Conservation (phyloP, 2,329 filamentous ascomycete genomes). For the Tolypocladium amazonense region DNA sequence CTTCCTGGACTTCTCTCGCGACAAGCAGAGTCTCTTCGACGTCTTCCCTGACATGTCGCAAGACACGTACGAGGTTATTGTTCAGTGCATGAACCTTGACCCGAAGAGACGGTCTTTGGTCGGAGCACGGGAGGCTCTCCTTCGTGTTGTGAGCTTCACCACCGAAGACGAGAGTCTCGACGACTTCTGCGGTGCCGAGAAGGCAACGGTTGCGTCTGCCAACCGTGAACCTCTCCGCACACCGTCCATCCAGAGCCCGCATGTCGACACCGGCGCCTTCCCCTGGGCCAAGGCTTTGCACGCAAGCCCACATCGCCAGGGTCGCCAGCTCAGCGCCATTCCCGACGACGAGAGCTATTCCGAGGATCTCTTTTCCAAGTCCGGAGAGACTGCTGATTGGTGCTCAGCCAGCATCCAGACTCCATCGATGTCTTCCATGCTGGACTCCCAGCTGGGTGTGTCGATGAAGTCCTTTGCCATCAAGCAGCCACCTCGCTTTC, state of each 20-base stretch:
- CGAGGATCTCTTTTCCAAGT: slow-evolving; percentile 78
- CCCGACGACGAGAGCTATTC: slow-evolving; percentile 68
- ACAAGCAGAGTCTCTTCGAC: slow-evolving; percentile 94
- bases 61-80: slow-evolving; percentile 91
- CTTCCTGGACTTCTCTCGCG: slow-evolving; percentile 84
- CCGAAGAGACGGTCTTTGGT: slow-evolving; percentile 77
- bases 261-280: slow-evolving; percentile 72
- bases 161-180: slow-evolving; percentile 84
- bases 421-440: slow-evolving; percentile 71
- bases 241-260: slow-evolving; percentile 83
- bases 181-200: slow-evolving; percentile 83
- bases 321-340: slow-evolving; percentile 80
- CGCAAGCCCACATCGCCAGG: slow-evolving; percentile 53
- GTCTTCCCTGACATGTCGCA: slow-evolving; percentile 98
- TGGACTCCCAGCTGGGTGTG: slow-evolving; percentile 70
- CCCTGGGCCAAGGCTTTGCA: slow-evolving; percentile 91
- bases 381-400: slow-evolving; percentile 65
- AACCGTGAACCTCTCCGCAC: slow-evolving; percentile 94
- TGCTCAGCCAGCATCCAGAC: slow-evolving; percentile 67
- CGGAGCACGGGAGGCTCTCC: slow-evolving; percentile 66
- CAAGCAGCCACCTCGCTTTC: slow-evolving; percentile 25
- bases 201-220: slow-evolving; percentile 67
- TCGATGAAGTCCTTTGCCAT: slow-evolving; percentile 69
- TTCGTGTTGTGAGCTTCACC: slow-evolving; percentile 80
- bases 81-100: slow-evolving; percentile 82